Evolutionary conservation across 2,329 filamentous ascomycete genomes (phyloP), one percentile per base, ranked within the genome.

Genomic region (Gliomastix tumulicola): DNA sequence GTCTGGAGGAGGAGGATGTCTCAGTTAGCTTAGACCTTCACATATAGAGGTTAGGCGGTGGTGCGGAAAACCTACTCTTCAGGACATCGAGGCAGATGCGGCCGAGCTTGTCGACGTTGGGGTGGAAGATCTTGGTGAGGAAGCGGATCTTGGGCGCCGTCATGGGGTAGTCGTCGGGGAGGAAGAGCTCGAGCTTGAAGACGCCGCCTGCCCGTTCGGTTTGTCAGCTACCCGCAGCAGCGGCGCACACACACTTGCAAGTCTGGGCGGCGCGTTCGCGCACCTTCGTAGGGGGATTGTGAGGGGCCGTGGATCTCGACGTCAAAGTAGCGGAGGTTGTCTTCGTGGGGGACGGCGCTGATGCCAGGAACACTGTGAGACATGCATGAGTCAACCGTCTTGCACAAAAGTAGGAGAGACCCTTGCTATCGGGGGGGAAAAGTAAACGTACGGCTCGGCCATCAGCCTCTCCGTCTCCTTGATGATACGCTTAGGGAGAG

Each of bases 151-250:
- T 96, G 32, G 92, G 92, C 37, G 92, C 90, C 22, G 88, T 95
- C 92, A 98, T 98, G 30, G 92, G 92, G 60, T 98, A 98, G 68
- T 98, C 92, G 55, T 98, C 92, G 31, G 94, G 94, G 18, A 98
- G 76, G 62, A 98, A 98, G 16, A 98, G 79, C 63, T 98, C 92
- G 43, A 97, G 83, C 64, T 94, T 90, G 73, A 98, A 98, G 45
- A 95, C 76, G 34, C 94, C 92, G 37, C 74, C 74, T 79, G 15
- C 32, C 5, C 17, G 17, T 34, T 21, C 20, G 16, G 12, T 16
- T 32, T 32, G n/a, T 25, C 9, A 4, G 25, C 17, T 28, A 28
- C 13, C 25, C 11, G 25, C 25, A n/a, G n/a, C n/a, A n/a, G n/a
- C n/a, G n/a, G n/a, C n/a, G n/a, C n/a, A n/a, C n/a, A n/a, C n/a